Conservation (phyloP, 2,329 filamentous ascomycete species). For the Parastagonospora avenae region DNA sequence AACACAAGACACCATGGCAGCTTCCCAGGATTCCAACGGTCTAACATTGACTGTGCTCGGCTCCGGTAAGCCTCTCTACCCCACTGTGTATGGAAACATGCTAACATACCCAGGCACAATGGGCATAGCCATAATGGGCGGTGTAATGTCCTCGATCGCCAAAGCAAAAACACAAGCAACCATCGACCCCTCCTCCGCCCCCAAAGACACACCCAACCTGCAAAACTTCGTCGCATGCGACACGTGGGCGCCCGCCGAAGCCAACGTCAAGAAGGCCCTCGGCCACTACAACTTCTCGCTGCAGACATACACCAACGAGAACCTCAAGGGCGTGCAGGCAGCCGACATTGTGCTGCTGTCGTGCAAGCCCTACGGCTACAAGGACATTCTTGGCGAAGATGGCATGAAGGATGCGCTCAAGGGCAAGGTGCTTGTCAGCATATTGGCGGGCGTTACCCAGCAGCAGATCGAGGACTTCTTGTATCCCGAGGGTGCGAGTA, state of each 20-base stretch:
- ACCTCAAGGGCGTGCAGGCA: slow-evolving; percentile 68
- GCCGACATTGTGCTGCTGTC: slow-evolving; percentile 77
- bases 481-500: slow-evolving; percentile 56
- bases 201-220: slow-evolving; percentile 55
- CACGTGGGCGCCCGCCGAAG: slow-evolving; percentile 69
- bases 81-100: background rate
- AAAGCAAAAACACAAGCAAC: slow-evolving; percentile 40
- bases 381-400: slow-evolving; percentile 67
- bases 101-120: slow-evolving; percentile 67
- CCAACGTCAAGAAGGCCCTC: slow-evolving; percentile 70
- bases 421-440: slow-evolving; percentile 81
- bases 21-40: slow-evolving; percentile 39
- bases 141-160: slow-evolving; percentile 74
- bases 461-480: slow-evolving; percentile 70
- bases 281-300: slow-evolving; percentile 66
- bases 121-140: slow-evolving; percentile 82
- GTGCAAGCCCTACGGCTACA: slow-evolving; percentile 80
- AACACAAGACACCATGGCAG: slow-evolving; percentile 32
- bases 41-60: slow-evolving; percentile 81
- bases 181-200: slow-evolving; percentile 48
- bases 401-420: slow-evolving; percentile 74
- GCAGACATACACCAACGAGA: slow-evolving; percentile 72
- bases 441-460: slow-evolving; percentile 77
- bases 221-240: slow-evolving; percentile 83
- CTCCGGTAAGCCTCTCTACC: slow-evolving; percentile 65